phyloP scores from a whole-genome alignment of 352 stramenopile genomes.

The Phytopythium chamaehyphon region DNA sequence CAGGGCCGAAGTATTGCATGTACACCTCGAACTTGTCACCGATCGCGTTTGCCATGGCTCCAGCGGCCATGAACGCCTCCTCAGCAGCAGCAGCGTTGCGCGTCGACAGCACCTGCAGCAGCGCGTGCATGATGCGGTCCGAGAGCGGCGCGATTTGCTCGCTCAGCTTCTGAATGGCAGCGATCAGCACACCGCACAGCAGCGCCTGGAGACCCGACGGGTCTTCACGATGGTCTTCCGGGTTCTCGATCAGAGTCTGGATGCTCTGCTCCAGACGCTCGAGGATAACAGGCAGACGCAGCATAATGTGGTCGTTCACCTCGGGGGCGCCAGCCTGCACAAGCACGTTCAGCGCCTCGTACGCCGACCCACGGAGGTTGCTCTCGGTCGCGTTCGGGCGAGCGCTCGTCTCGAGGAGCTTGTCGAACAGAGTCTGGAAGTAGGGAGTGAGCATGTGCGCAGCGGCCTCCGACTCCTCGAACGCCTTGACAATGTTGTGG shows the following conservation, averaged over 20 bases:
- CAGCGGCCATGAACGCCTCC: slow-evolving; percentile 95
- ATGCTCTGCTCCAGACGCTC: slow-evolving; percentile 77
- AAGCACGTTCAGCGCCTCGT: slow-evolving; percentile 93
- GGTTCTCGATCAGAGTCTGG: slow-evolving; percentile 56
- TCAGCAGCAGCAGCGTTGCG: slow-evolving; percentile 93
- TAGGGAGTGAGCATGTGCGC: slow-evolving; percentile 91
- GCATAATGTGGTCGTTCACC: slow-evolving; percentile 76
- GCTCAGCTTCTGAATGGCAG: slow-evolving; percentile 92
- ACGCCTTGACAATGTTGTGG: slow-evolving; percentile 95
- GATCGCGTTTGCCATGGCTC: slow-evolving; percentile 91
- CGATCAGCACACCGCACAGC: slow-evolving; percentile 90
- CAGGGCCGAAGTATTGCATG: slow-evolving; percentile 91
- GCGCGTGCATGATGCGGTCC: slow-evolving; percentile 93
- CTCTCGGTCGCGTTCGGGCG: slow-evolving; percentile 84
- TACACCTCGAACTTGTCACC: slow-evolving; percentile 95
- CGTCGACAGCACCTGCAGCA: slow-evolving; percentile 94
- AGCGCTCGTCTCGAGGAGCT: slow-evolving; percentile 90
- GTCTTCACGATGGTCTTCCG: slow-evolving; percentile 71
- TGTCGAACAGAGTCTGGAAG: slow-evolving; percentile 88
- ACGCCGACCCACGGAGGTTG: slow-evolving; percentile 90
- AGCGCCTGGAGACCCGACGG: slow-evolving; percentile 77
- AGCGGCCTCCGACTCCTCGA: slow-evolving; percentile 73
- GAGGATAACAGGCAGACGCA: slow-evolving; percentile 72
- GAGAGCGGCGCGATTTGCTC: slow-evolving; percentile 82
- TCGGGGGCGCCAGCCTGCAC: slow-evolving; percentile 83